A percentile compares a stretch with the other conserved stretches of the same genome.
These are phyloP conservation scores for Paxillus involutus DNA, from an alignment of 768 basidiomycete species.

Conservation along the genomic window DNA sequence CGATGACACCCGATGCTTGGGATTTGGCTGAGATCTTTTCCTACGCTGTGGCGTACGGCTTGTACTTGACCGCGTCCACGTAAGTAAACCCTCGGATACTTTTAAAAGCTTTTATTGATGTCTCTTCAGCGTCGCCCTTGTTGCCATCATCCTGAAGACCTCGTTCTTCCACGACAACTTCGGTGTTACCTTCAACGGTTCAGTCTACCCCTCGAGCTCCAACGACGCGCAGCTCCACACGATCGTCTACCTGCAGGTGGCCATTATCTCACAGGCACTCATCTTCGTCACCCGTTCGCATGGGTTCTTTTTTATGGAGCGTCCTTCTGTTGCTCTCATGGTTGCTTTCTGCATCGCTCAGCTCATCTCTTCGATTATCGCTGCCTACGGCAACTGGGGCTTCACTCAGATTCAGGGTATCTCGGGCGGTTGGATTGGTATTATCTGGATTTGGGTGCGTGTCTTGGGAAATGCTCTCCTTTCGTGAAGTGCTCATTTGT, in stretches of 20 bases:
- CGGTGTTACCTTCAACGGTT: constrained; percentile 55
- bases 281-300: constrained; percentile 97
- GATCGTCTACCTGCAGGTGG: constrained; percentile 94
- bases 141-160: constrained; percentile 83
- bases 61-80: constrained; percentile 93
- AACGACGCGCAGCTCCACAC: constrained; percentile 83
- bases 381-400: constrained; percentile 90
- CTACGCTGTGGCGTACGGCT: constrained; percentile 92
- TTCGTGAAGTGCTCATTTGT: constrained; percentile 8
- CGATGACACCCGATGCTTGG: constrained; percentile 92
- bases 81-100: constrained; percentile 38
- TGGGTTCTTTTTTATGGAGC: constrained; percentile 96
- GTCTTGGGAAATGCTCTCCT: background rate
- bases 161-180: constrained; percentile 89
- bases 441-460: constrained; percentile 94
- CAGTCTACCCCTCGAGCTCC: constrained; percentile 19
- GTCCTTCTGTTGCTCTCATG: constrained; percentile 87
- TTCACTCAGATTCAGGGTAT: constrained; percentile 83
- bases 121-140: constrained; percentile 63
- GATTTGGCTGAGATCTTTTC: constrained; percentile 95
- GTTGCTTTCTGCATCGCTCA: constrained; percentile 92
- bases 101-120: constrained; percentile 6
- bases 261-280: constrained; percentile 97
- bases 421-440: constrained; percentile 95
- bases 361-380: constrained; percentile 93